These are phyloP conservation scores for rapeseed (Brassica napus) DNA, from an alignment of 345 rosid genomes.

Conservation along the genomic window DNA sequence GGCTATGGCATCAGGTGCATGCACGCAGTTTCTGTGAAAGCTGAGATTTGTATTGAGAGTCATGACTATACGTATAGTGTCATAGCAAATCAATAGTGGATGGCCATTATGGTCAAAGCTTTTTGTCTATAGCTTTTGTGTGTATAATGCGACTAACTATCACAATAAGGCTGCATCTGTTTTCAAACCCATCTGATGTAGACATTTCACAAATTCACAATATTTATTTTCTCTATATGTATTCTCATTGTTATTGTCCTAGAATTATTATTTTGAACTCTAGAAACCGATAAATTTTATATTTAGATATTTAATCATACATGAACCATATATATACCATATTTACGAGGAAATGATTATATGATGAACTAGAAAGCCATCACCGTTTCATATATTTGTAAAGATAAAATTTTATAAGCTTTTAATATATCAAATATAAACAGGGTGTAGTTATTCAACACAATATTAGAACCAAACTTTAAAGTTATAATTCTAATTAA, in stretches of 20 bases:
- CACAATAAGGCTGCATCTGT: slow-evolving; percentile 40
- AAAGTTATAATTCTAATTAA: background rate
- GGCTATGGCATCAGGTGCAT: slow-evolving; percentile 25
- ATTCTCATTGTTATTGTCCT: slow-evolving; percentile 10
- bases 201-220: slow-evolving; percentile 26
- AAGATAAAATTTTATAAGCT: background rate
- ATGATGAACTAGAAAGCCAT: background rate
- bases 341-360: background rate
- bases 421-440: background rate
- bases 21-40: slow-evolving; percentile 18
- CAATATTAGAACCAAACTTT: background rate
- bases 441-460: background rate
- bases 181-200: slow-evolving; percentile 32
- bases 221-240: slow-evolving; percentile 1
- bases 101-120: slow-evolving; percentile 33
- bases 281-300: background rate
- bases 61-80: slow-evolving; percentile 35
- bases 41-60: slow-evolving; percentile 14
- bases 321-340: background rate
- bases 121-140: slow-evolving; percentile 37
- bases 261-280: background rate
- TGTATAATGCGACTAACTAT: slow-evolving; percentile 36
- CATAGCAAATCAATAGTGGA: slow-evolving; percentile 43
- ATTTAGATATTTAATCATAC: background rate
- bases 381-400: background rate